phyloP scores from a whole-genome alignment of 1,139 yeast species.

The Nematodospora anomalae region DNA sequence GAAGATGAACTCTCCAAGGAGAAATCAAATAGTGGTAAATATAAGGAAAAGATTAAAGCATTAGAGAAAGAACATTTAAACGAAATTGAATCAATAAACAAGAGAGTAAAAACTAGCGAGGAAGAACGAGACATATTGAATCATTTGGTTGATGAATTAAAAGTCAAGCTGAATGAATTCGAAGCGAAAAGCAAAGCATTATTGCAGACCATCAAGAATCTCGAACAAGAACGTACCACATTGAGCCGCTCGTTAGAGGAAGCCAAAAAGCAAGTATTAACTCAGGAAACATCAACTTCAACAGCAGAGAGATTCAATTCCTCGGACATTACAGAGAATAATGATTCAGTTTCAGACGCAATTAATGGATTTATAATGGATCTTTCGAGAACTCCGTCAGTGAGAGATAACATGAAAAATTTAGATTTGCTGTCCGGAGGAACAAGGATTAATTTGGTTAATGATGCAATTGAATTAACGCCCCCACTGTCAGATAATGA shows the following conservation, averaged over 20 bases:
- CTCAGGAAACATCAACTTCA: conserved; percentile 1
- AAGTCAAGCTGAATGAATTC: conserved; percentile 21
- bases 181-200: conserved; percentile 3
- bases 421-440: conserved; percentile 6
- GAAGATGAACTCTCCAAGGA: conserved; percentile 25
- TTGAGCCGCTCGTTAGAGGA: conserved; percentile 2
- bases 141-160: conserved; percentile 43
- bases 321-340: not conserved
- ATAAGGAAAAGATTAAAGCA: conserved; percentile 20
- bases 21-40: conserved; percentile 19
- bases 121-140: conserved; percentile 20
- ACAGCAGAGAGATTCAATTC: not conserved
- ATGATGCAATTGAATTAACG: conserved; percentile 17
- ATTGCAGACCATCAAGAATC: conserved; percentile 4
- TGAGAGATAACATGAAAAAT: conserved; percentile 11
- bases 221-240: conserved; percentile 7
- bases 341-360: conserved; percentile 11
- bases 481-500: conserved; percentile 26
- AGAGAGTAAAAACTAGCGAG: conserved; percentile 18
- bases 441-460: conserved; percentile 1
- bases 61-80: conserved; percentile 21
- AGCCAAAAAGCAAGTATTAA: not conserved
- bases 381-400: conserved; percentile 15
- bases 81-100: conserved; percentile 21
- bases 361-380: conserved; percentile 16